phyloP scores from a whole-genome alignment of 371 early-diverging fungal genomes.

The Nosema muscidifuracis region DNA sequence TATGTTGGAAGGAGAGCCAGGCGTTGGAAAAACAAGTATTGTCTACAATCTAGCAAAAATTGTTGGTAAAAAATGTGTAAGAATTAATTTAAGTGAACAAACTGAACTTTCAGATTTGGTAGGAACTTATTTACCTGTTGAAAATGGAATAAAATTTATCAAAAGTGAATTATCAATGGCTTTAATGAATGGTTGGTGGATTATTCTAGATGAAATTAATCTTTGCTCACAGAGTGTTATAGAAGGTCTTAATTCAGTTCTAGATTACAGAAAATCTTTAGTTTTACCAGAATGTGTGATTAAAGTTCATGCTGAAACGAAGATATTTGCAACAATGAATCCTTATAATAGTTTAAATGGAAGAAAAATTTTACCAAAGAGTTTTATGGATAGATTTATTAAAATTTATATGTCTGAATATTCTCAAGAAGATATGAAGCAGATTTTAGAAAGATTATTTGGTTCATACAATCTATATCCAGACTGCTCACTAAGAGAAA shows the following conservation, averaged over 20 bases:
- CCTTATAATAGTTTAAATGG: constrained; percentile 90
- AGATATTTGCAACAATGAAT: constrained; percentile 94
- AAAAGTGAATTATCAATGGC: constrained; percentile 86
- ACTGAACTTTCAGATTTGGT: constrained; percentile 97
- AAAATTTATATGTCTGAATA: constrained; percentile 74
- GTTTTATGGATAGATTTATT: constrained; percentile 92
- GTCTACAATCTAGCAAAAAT: constrained; percentile 74
- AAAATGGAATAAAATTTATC: constrained; percentile 46
- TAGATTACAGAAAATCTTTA: constrained; percentile 90
- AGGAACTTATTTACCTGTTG: constrained; percentile 66
- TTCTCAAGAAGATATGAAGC: constrained; percentile 42
- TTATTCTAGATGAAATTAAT: constrained; percentile 95
- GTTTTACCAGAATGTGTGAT: constrained; percentile 81
- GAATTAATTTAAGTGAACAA: constrained; percentile 95
- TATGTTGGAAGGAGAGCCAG: constrained; percentile 88
- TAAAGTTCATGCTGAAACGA: constrained; percentile 66
- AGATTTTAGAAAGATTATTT: constrained; percentile 43
- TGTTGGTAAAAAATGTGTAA: constrained; percentile 72
- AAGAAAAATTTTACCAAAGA: constrained; percentile 91
- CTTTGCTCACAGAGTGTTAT: constrained; percentile 94
- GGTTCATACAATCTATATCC: background rate
- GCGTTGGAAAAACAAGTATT: constrained; percentile 93
- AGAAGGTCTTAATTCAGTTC: constrained; percentile 94
- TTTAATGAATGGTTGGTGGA: constrained; percentile 89
- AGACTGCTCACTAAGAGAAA: constrained; percentile 33